phyloP scores from a whole-genome alignment of 2,329 filamentous ascomycete genomes.

The Fusarium sp. region DNA sequence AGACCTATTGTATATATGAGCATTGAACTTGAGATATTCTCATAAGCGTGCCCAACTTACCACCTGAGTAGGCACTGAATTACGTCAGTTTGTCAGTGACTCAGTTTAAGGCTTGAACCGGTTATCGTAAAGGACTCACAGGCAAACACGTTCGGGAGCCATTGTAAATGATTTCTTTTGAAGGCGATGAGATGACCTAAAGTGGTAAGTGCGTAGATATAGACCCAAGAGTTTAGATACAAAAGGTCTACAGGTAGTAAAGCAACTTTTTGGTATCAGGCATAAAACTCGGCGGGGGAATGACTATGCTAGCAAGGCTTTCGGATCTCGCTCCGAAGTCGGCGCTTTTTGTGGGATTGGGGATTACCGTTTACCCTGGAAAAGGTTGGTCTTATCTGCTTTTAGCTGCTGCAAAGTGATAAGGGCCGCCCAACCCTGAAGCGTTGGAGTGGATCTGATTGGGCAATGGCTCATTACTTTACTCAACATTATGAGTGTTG shows the following conservation, averaged over 20 bases:
- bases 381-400: not conserved
- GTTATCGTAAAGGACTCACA: constrained; percentile 32
- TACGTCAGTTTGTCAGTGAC: constrained; percentile 27
- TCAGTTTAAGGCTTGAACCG: not conserved
- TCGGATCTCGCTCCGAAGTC: constrained; percentile 19
- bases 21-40: constrained; percentile 1
- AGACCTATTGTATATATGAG: constrained; percentile 30
- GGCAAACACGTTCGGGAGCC: constrained; percentile 43
- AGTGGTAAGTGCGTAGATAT: constrained; percentile 14
- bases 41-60: constrained; percentile 25
- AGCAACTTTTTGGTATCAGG: constrained; percentile 3
- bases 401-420: not conserved
- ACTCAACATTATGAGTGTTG: too few relatives aligned
- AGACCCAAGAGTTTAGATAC: constrained; percentile 12
- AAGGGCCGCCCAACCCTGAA: constrained; percentile 13
- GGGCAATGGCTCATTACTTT: too few relatives aligned
- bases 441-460: too few relatives aligned
- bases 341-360: not conserved
- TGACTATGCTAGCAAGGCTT: not conserved
- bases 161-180: constrained; percentile 24
- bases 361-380: not conserved
- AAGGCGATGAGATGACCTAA: constrained; percentile 5
- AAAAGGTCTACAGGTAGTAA: constrained; percentile 2
- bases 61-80: constrained; percentile 44
- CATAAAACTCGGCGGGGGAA: constrained; percentile 6